Evolutionary conservation across 2,329 filamentous ascomycete species (phyloP).

Genomic region (Cladophialophora carrionii): DNA sequence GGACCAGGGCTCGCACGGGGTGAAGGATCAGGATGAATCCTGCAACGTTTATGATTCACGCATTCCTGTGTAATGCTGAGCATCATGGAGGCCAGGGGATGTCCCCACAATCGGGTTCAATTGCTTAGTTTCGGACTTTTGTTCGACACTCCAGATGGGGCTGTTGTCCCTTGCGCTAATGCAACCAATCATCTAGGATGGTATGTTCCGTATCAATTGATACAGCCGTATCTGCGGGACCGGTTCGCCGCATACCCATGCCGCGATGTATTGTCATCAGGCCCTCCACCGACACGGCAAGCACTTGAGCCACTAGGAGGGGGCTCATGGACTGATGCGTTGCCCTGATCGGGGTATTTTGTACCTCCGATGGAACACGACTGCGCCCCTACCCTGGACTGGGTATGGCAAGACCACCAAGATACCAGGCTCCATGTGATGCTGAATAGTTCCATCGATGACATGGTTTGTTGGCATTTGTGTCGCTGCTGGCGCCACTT

Average conservation of each 20-base stretch:
- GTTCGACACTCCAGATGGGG: not conserved
- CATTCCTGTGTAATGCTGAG: not conserved
- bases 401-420: not conserved
- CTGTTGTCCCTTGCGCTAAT: constrained; percentile 10
- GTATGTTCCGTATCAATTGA: not conserved
- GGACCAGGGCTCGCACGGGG: not conserved
- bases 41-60: not conserved
- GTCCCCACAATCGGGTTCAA: constrained; percentile 9
- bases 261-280: constrained; percentile 10
- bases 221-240: constrained; percentile 5
- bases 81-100: not conserved
- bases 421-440: not conserved
- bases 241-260: not conserved
- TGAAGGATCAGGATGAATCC: not conserved
- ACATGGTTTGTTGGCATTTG: not conserved
- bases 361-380: constrained; percentile 3
- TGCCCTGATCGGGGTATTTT: constrained; percentile 3
- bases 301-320: constrained; percentile 3
- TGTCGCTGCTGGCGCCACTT: not conserved
- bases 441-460: not conserved
- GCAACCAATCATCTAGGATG: constrained; percentile 5
- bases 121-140: constrained; percentile 20
- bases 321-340: not conserved
- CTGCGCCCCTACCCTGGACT: not conserved
- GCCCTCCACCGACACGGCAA: constrained; percentile 1